Percentiles rank a stretch among this genome's conserved stretches.
Evolutionary conservation across 225 moss, liverwort and hornwort genomes (phyloP).

Genomic region (Pseudisothecium myosuroides): DNA sequence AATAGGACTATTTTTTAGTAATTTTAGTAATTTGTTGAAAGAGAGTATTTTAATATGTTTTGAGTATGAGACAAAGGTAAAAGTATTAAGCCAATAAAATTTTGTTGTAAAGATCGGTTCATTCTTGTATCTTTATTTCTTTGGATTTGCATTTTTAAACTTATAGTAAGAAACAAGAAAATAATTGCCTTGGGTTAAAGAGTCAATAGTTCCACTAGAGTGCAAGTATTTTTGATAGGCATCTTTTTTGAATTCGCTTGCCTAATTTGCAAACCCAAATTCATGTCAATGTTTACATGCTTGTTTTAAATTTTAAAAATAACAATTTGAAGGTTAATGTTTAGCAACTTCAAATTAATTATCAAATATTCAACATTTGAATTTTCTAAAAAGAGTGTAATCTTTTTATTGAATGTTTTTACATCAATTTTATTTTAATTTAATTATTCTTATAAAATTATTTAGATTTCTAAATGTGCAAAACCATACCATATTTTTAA

Average conservation of each 20-base stretch:
- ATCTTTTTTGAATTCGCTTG: slow-evolving; percentile 12
- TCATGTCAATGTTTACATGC: neutral
- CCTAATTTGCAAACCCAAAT: neutral
- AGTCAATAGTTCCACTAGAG: slow-evolving; percentile 16
- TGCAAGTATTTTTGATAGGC: slow-evolving; percentile 11
- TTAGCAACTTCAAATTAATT: no score
- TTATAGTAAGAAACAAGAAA: neutral
- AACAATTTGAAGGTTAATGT: rapidly evolving
- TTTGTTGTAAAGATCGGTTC: neutral
- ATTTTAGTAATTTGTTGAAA: neutral
- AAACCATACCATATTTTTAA: neutral
- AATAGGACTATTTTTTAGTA: neutral
- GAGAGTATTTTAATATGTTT: neutral
- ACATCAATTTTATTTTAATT: neutral
- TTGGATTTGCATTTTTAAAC: neutral
- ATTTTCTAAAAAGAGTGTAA: rapidly evolving
- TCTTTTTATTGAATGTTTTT: neutral
- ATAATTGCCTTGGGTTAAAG: neutral
- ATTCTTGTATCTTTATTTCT: neutral
- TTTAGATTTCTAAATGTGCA: neutral
- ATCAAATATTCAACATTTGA: no score
- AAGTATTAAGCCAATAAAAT: no score
- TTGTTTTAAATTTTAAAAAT: neutral
- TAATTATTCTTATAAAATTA: neutral
- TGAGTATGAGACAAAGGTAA: no score